A percentile compares a stretch with the other conserved stretches of the same genome.
phyloP scores from a whole-genome alignment of 1,284 basidiomycete genomes.

The Puccinia sorghi region DNA sequence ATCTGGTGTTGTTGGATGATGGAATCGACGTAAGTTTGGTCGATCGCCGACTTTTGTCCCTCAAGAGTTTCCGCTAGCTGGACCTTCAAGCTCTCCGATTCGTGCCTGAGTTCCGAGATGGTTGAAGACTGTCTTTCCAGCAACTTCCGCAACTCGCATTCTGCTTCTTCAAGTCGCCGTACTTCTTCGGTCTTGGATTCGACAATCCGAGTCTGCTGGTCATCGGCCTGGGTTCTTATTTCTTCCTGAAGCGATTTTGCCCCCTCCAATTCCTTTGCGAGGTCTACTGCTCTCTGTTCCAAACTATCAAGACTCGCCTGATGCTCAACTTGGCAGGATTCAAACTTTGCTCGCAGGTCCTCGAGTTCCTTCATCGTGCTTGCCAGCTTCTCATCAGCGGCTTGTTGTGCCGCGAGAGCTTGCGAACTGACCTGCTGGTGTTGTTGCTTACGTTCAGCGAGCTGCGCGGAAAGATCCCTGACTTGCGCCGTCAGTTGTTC shows the following conservation, averaged over 20 bases:
- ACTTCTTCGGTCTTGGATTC: conserved; percentile 7
- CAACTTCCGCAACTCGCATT: not conserved
- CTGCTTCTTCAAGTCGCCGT: conserved; percentile 11
- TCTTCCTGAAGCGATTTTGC: conserved; percentile 1
- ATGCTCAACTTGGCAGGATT: not conserved
- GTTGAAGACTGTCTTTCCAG: conserved; percentile 14
- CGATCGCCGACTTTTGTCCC: conserved; percentile 2
- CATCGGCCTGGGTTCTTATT: not conserved
- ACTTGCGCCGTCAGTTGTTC: conserved; percentile 13
- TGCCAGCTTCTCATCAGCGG: conserved; percentile 13
- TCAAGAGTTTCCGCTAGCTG: conserved; percentile 17
- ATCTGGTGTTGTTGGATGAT: conserved; percentile 49
- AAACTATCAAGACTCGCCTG: conserved; percentile 5
- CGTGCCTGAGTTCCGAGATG: not conserved
- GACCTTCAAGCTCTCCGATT: conserved; percentile 10
- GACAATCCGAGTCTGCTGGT: not conserved
- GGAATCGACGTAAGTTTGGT: conserved; percentile 47
- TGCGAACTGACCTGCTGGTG: conserved; percentile 9
- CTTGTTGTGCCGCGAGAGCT: conserved; percentile 9
- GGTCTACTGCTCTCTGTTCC: not conserved
- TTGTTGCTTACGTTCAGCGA: conserved; percentile 23
- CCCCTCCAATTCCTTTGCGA: conserved; percentile 14
- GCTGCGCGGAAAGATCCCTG: conserved; percentile 25
- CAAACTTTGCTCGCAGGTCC: conserved; percentile 7
- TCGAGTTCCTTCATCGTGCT: conserved; percentile 24